phyloP scores from a whole-genome alignment of 495 filamentous ascomycete genomes.

The Xylaria castorea region DNA sequence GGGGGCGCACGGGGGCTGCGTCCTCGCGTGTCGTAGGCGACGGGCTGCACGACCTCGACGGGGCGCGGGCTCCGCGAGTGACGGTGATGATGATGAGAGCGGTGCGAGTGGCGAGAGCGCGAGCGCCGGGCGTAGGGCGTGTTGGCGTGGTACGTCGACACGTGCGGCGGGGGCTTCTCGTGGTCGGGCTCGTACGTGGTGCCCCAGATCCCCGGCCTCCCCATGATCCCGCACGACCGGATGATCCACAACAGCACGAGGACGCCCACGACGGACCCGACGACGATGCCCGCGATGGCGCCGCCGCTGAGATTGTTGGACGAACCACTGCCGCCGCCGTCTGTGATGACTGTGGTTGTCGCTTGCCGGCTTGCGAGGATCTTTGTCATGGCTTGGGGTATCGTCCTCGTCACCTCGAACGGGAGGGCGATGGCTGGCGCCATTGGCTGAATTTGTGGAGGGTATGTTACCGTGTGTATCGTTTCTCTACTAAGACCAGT shows the following conservation, averaged over 20 bases:
- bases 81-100: conserved; percentile 22
- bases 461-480: conserved; percentile 4
- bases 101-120: conserved; percentile 35
- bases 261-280: conserved; percentile 63
- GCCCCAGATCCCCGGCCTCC: conserved; percentile 40
- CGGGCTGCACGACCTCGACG: conserved; percentile 36
- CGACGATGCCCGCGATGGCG: conserved; percentile 66
- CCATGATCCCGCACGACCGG: conserved; percentile 48
- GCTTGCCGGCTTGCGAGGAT: conserved; percentile 33
- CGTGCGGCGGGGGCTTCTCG: conserved; percentile 35
- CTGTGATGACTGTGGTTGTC: conserved; percentile 36
- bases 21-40: conserved; percentile 30
- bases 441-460: conserved; percentile 24
- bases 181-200: conserved; percentile 34
- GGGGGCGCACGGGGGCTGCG: conserved; percentile 39
- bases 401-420: conserved; percentile 31
- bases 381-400: conserved; percentile 32
- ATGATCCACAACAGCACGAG: conserved; percentile 62
- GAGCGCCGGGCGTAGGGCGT: conserved; percentile 36
- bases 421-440: conserved; percentile 28
- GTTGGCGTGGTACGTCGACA: conserved; percentile 22
- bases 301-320: conserved; percentile 56
- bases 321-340: not conserved
- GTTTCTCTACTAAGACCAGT: not conserved
- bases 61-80: conserved; percentile 34